A percentile compares a stretch with the other conserved stretches of the same genome.
Evolutionary conservation across 352 stramenopile genomes (phyloP).

Genomic region (Phytopythium mirpurense): DNA sequence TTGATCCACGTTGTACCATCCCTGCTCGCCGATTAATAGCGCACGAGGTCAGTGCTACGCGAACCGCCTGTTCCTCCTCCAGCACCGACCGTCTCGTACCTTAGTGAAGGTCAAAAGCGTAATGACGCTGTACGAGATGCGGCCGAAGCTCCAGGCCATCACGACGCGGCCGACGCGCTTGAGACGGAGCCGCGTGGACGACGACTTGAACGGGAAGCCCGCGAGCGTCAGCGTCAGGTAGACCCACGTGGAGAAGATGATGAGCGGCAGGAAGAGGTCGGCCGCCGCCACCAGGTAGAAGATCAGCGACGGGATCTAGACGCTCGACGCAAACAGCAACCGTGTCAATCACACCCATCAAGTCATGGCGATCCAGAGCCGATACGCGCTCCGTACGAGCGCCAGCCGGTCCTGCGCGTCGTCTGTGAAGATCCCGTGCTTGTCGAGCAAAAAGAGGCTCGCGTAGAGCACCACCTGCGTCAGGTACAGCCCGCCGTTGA

Average conservation of each 20-base stretch:
- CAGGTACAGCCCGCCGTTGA: constrained; percentile 87
- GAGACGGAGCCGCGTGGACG: constrained; percentile 47
- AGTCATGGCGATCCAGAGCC: no score
- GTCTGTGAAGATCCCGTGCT: constrained; percentile 77
- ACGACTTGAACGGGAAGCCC: constrained; percentile 83
- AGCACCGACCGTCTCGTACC: constrained; percentile 27
- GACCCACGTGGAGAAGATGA: constrained; percentile 87
- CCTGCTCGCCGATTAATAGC: constrained; percentile 18
- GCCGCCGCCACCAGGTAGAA: constrained; percentile 81
- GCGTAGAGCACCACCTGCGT: constrained; percentile 87
- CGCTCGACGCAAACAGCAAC: not conserved
- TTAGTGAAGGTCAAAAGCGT: constrained; percentile 85
- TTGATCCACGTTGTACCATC: constrained; percentile 79
- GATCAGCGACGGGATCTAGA: constrained; percentile 68
- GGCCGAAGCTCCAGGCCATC: constrained; percentile 79
- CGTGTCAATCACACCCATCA: no score
- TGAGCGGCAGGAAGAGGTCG: constrained; percentile 84
- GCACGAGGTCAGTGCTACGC: constrained; percentile 2
- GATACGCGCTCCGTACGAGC: constrained; percentile 30
- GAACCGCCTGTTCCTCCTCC: not conserved
- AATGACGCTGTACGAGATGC: constrained; percentile 86
- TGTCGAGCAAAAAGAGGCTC: constrained; percentile 82
- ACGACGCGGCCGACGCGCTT: constrained; percentile 54
- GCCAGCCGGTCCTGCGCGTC: constrained; percentile 66
- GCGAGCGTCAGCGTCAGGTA: constrained; percentile 88